Percentiles rank a stretch among this genome's conserved stretches.
Evolutionary conservation across 768 basidiomycete genomes (phyloP).

Genomic region (Jaapia argillacea): DNA sequence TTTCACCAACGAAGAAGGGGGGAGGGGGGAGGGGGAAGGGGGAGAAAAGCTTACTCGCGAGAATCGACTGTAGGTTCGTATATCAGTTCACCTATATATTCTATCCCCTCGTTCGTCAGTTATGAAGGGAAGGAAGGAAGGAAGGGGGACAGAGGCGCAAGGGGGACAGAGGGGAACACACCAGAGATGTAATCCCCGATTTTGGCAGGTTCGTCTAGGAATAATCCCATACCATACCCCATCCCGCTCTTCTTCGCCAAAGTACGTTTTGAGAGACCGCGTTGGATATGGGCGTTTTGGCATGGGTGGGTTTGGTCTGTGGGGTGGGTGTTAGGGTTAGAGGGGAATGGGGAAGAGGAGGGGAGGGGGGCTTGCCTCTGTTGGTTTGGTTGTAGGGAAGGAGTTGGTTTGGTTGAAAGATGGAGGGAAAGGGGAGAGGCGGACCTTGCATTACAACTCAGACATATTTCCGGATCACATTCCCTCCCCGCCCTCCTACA

Average conservation of each 20-base stretch:
- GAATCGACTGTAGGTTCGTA: slow-evolving; percentile 36
- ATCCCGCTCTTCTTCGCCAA: slow-evolving; percentile 1
- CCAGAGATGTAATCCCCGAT: slow-evolving; percentile 2
- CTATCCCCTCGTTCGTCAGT: no score
- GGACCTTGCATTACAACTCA: slow-evolving; percentile 38
- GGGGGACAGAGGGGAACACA: slow-evolving; percentile 41
- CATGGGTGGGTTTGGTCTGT: no score
- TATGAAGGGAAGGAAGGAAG: background rate
- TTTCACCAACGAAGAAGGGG: no score
- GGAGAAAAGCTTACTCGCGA: slow-evolving; percentile 47
- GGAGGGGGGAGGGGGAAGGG: no score
- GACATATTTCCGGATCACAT: slow-evolving; percentile 62
- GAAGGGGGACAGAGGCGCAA: slow-evolving; percentile 18
- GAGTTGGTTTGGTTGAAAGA: no score
- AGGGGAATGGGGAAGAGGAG: no score
- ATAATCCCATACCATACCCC: slow-evolving; percentile 1
- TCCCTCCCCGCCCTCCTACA: slow-evolving; percentile 40
- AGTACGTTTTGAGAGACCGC: slow-evolving; percentile 31
- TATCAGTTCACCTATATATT: slow-evolving; percentile 59
- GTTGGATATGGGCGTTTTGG: slow-evolving; percentile 40
- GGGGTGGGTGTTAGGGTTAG: no score
- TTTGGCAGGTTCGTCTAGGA: background rate
- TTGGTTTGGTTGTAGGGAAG: no score
- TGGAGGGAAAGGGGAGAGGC: no score
- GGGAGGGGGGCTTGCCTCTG: no score